These are phyloP conservation scores for Podosphaera leucotricha DNA, from an alignment of 2,329 filamentous ascomycete species.

Conservation along the genomic window DNA sequence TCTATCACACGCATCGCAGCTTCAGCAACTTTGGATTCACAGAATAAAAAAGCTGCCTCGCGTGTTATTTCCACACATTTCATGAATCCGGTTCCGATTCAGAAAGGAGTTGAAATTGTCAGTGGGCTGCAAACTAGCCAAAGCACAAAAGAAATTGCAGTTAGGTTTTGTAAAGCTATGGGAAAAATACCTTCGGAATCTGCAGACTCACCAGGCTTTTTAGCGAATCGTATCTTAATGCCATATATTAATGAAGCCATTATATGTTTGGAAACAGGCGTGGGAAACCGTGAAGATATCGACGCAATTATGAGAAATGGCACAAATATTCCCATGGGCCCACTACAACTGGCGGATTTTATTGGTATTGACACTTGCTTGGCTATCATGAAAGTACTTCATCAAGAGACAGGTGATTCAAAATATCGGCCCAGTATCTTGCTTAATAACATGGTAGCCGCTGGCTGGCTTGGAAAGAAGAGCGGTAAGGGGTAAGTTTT, in stretches of 20 bases:
- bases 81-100: conserved; percentile 95
- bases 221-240: conserved; percentile 95
- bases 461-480: conserved; percentile 96
- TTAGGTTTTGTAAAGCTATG: conserved; percentile 76
- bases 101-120: conserved; percentile 97
- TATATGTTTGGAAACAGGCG: conserved; percentile 81
- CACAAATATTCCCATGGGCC: conserved; percentile 96
- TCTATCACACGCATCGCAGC: conserved; percentile 92
- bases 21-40: conserved; percentile 55
- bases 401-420: conserved; percentile 76
- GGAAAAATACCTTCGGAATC: conserved; percentile 78
- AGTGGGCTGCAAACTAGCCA: conserved; percentile 75
- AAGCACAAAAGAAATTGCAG: conserved; percentile 56
- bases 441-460: conserved; percentile 87
- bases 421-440: conserved; percentile 86
- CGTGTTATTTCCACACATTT: conserved; percentile 92
- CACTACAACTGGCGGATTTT: conserved; percentile 80
- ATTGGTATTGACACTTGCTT: conserved; percentile 93
- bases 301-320: conserved; percentile 99
- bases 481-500: conserved; percentile 48
- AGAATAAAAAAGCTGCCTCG: conserved; percentile 55
- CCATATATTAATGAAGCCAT: conserved; percentile 98
- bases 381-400: conserved; percentile 87
- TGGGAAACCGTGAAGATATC: conserved; percentile 75
- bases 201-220: conserved; percentile 76